Base-by-base conservation (phyloP, 2,329 filamentous ascomycete species). In the Colletotrichum lindemuthianum region DNA sequence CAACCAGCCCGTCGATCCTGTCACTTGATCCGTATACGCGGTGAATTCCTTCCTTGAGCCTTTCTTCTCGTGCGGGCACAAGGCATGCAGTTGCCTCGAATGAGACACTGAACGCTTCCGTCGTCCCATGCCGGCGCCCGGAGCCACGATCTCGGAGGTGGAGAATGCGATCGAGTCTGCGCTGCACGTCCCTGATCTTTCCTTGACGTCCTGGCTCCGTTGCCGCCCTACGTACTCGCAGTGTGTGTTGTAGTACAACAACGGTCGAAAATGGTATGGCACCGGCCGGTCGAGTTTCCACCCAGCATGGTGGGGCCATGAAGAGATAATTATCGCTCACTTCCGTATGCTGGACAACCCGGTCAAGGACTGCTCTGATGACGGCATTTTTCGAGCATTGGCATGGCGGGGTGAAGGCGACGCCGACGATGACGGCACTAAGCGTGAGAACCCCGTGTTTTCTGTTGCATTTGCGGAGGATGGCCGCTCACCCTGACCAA, bases 151-250 rank as follows among this genome's bases (percentile, higher is more conserved):
- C 59, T 59, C 43, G 48, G 48, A 53, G 43, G 59, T 64, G 53
- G 63, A 41, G 63, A 59, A 54, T 48, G 63, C 47, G 53, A 59
- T 64, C 63, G 59, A 66, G 63, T 63, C 51, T 48, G 41, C 15
- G 24, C 47, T 63, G 53, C 59, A 65, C 59, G 39, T 49, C 39
- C 47, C 52, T 41, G 63, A 41, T 37, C 32, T 12, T 33, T 15
- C 12, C 32, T 49, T 50, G 24, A 24, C 24, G 24, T 24, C 41
- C 34, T 41, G 43, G 56, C 48, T 45, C 24, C 47, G 13, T 39
- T 37, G 36, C 32, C 15, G 41, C 41, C 41, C 43, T 57, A 57
- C 54, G 54, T 48, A 48, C 10, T 48, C 44, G 16, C 24, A 13
- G 33, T 43, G 13, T 33, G 12, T 43, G 15, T 13, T 13, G 13